Conservation (phyloP, 2,329 filamentous ascomycete species). For the Aureobasidium uvarum region DNA sequence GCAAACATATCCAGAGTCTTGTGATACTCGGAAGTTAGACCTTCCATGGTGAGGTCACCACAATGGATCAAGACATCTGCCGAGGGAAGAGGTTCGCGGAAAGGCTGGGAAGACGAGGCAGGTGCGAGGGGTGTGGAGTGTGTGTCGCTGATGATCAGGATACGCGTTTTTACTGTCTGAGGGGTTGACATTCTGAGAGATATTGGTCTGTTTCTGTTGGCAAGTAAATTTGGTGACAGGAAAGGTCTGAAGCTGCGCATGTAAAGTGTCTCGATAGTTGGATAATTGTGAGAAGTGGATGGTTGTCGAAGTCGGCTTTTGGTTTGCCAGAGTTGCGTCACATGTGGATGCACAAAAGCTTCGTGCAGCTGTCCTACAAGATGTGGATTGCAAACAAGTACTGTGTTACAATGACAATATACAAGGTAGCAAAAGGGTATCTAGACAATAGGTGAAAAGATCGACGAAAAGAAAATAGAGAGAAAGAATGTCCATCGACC, state of each 20-base stretch:
- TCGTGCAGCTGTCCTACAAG: not conserved
- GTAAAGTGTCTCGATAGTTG: not conserved
- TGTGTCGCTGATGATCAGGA: conserved; percentile 50
- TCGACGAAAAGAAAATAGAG: not conserved
- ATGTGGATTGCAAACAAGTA: not conserved
- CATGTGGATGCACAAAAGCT: not conserved
- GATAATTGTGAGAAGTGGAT: not conserved
- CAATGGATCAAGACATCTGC: conserved; percentile 58
- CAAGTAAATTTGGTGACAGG: not conserved
- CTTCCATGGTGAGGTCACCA: conserved; percentile 58
- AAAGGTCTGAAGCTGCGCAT: not conserved
- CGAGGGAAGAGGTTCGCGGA: conserved; percentile 46
- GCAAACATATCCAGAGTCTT: conserved; percentile 49
- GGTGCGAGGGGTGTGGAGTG: conserved; percentile 35
- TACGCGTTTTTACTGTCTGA: conserved; percentile 41
- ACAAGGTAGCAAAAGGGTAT: conserved; percentile 17
- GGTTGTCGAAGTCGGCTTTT: not conserved
- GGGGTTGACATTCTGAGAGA: not conserved
- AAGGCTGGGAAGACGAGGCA: conserved; percentile 25
- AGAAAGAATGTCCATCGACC: not conserved
- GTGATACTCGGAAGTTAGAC: conserved; percentile 50
- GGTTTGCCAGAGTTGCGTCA: not conserved
- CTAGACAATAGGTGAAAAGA: conserved; percentile 1
- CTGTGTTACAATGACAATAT: not conserved
- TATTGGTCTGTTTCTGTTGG: not conserved